Base-by-base conservation (phyloP, 1,139 yeast species). In the Scheffersomyces lignicola region DNA sequence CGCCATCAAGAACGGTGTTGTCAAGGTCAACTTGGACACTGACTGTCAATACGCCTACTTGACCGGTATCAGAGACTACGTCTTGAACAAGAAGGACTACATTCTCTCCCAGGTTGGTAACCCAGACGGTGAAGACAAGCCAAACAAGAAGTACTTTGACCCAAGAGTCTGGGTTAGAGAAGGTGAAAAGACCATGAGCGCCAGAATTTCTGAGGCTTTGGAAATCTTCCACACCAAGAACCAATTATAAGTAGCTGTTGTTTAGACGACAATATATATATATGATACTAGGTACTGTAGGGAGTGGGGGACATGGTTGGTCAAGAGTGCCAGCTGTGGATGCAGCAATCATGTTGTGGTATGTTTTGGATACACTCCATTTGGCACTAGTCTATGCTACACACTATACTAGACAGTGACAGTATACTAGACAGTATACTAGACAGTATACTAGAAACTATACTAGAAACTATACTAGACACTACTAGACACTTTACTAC, bases 151-250 rank as follows among this genome's bases (percentile, higher is more conserved):
- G 78, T 89, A 73, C 88, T 92, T 88, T 66, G 99, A 92, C 76
- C 99, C 99, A 75, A 92, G 99, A 83, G 97, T 90, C 71, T 92
- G 98, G 98, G 97, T 92, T 54, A 90, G 98, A 80, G 97, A 90
- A 74, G 98, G 98, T 79, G 99, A 92, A 79, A 88, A 89, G 90
- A 89, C 97, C 66, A 92, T 92, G 97, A 56, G 81, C 51, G 73
- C 69, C 52, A 87, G 97, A 81, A 78, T 94, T 60, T 52, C 83
- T 47, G 84, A 82, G 67, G 94, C 95, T 60, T 78, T 92, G 65
- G 76, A 72, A 37, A 75, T 86, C 63, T 92, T 92, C 96, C 90
- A 82, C 78, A 74, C 94, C 57, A 73, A 76, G 65, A 65, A 65
- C 64, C 80, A 77, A 65, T 63, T 83, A 55, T 79, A 77, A 57